Evolutionary conservation across 106 monocot genomes (phyloP), one percentile per base, ranked within the genome.

Genomic region (Cymbidium sinense): DNA sequence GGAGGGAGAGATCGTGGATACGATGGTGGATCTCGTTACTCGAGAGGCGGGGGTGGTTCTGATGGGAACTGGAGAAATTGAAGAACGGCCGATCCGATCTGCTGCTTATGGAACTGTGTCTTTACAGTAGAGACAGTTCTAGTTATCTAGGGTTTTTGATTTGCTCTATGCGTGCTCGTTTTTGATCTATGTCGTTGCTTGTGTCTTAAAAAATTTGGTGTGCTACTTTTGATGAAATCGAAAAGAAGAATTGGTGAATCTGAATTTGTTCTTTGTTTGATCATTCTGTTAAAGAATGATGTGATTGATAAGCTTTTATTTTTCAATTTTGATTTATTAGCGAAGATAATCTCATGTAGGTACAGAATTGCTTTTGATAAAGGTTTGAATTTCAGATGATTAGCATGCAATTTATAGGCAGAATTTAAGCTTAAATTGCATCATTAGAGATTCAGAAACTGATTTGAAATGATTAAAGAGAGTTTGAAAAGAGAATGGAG

Each of bases 31-130:
- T 55, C 69, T 51, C 35, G 75, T 35, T 36, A 27, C 28, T 64
- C 77, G 2, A 12, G 77, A 23, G 43, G 80, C 15, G 80, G 76
- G 4, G 84, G 70, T 15, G 82, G 77, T 8, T 77, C 77, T 7
- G 72, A 43, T 28, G 79, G 73, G 31, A 51, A 37, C 75, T 81
- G 81, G 81, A 75, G 81, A 75, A 69, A 81, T 76, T 77, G 41
- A 74, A 34, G 33, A 1, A 28, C 31, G 69, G 31, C 69, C 17
- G 69, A 69, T 69, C 69, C 31, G 31, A 17, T 69, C 9, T 31
- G 33, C 69, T 10, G 31, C 15, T 69, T 69, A 69, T 69, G 34
- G 69, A 11, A 69, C 69, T 69, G 15, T 33, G 15, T 69, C 69
- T 69, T 69, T 29, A 13, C 34, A 69, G 69, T 69, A 69, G 69